A percentile compares a stretch with the other conserved stretches of the same genome.
Conservation (phyloP, 441 rosid species). For the Corymbia calophylla region DNA sequence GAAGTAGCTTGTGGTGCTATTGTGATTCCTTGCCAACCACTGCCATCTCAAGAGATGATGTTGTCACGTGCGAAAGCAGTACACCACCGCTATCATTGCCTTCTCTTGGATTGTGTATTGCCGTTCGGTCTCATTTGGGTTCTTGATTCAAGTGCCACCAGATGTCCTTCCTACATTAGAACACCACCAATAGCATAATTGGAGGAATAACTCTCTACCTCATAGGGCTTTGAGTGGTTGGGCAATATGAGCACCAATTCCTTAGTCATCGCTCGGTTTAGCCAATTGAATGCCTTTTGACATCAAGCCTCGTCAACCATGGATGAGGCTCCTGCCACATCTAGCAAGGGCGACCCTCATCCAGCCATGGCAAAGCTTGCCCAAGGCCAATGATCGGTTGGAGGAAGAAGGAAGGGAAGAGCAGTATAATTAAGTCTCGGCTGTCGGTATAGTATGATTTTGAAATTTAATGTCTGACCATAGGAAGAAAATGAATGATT, state of each 20-base stretch:
- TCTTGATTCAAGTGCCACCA: neutral
- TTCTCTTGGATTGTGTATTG: neutral
- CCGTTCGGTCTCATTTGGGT: no score
- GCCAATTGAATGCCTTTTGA: no score
- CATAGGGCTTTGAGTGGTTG: neutral
- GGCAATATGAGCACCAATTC: no score
- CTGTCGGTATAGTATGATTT: neutral
- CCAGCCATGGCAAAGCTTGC: no score
- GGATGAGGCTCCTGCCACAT: no score
- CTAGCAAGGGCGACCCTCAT: no score
- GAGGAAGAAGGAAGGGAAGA: no score
- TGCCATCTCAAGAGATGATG: no score
- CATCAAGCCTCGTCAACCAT: fast-evolving
- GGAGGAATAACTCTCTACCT: neutral
- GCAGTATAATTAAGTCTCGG: neutral
- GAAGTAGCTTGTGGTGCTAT: neutral
- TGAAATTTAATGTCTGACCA: neutral
- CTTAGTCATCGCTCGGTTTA: no score
- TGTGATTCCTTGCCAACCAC: neutral
- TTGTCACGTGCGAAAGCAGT: no score
- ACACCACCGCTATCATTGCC: neutral
- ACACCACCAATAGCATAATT: neutral
- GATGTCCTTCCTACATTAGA: neutral
- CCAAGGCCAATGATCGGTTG: fast-evolving
- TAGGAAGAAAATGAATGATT: neutral